These are phyloP conservation scores for Starmerella bombi DNA, from an alignment of 805 yeast genomes.

Conservation along the genomic window DNA sequence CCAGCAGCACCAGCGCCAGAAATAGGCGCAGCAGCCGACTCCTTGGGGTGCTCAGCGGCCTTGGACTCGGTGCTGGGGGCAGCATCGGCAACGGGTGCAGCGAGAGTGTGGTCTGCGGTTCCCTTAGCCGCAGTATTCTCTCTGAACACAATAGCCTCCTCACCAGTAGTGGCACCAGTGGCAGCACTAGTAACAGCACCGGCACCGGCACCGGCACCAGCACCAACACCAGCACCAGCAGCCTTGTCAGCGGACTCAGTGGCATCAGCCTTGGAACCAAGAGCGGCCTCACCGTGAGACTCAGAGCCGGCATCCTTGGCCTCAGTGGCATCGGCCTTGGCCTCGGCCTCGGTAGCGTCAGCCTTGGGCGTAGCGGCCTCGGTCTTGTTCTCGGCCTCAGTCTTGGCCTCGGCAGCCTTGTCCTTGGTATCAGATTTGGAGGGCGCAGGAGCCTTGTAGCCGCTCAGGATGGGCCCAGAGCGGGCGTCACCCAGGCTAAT, in stretches of 20 bases:
- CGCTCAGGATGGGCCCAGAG: constrained; percentile 12
- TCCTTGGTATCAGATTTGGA: background rate
- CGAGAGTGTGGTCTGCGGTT: too few species aligned
- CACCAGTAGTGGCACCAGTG: constrained; percentile 34
- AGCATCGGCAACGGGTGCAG: background rate
- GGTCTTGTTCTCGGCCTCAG: constrained; percentile 7
- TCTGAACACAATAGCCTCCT: too few species aligned
- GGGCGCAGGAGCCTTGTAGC: constrained; percentile 5
- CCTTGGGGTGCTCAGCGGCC: background rate
- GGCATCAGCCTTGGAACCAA: constrained; percentile 40
- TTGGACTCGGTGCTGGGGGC: background rate
- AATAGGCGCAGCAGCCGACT: background rate
- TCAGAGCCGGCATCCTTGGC: constrained; percentile 7
- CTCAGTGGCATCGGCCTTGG: constrained; percentile 3
- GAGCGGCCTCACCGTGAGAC: background rate
- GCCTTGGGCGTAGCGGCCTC: constrained; percentile 1
- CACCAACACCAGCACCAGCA: too few species aligned
- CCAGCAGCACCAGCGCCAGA: background rate
- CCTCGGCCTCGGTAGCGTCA: constrained; percentile 1
- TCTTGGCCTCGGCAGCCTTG: constrained; percentile 7
- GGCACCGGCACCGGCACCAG: too few species aligned
- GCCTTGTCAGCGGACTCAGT: too few species aligned
- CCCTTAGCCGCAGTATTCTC: background rate
- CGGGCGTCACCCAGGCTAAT: constrained; percentile 13
- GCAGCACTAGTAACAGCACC: too few species aligned